Base-by-base conservation (phyloP, 805 yeast species). In the Maudiozyma saulgeensis region DNA sequence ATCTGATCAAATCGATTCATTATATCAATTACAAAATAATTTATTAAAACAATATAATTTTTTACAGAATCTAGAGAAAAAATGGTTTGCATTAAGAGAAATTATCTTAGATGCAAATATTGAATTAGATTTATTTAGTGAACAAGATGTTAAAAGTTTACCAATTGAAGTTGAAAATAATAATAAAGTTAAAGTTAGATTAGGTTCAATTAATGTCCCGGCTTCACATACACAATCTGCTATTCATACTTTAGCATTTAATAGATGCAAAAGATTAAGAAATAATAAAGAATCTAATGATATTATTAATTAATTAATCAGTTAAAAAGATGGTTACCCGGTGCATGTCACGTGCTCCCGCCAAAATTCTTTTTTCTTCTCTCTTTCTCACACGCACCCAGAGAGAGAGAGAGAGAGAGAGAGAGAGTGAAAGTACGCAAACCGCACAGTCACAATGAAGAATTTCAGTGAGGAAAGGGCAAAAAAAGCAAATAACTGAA, bases 41-140 rank as follows among this genome's bases (percentile, higher is more conserved):
- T 51, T 66, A 19, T 44, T 54, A 3, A 35, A 39, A 8, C 57
- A 62, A 31, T 66, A 66, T 48, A 45, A 47, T 12, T n/a, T 25
- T 1, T 44, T 53, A 16, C 50, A 56, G 8, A 51, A 53, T 21
- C 50, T 53, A 28, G 65, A 64, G 45, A 60, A 59, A 41, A 62
- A 58, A 49, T 64, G 68, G 69, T 64, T 64, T 37, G 43, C 58
- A 11, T 49, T 61, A 21, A 63, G 63, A 46, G 69, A 66, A 47
- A 35, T 63, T 12, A 15, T 66, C 34, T 50, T 66, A 9, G 68
- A 64, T 41, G 67, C 69, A 8, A 63, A 62, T 47, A 53, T 59
- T 4, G 66, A 64, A 48, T 50, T 64, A 39, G 69, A 66, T 53
- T 50, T 66, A 26, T 63, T 53, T 48, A 61, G 66, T 43, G 51